Base-by-base conservation (phyloP, 1,284 basidiomycete genomes). In the Cutaneotrichosporon cyanovorans region DNA sequence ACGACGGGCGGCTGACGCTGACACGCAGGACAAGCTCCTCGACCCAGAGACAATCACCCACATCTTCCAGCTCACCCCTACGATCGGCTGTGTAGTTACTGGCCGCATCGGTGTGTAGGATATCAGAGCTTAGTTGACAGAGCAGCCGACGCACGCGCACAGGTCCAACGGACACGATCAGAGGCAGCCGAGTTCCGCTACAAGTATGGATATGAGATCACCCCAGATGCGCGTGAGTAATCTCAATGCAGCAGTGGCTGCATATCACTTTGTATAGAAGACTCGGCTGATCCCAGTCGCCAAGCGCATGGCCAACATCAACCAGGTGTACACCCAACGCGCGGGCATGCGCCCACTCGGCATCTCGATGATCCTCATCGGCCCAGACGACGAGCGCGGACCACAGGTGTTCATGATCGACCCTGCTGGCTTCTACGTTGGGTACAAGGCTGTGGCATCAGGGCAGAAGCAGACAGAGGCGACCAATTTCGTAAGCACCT, bases 381-480 rank as follows among this genome's bases (percentile, higher is more conserved):
- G 95, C 2, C 79, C 85, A 48, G 95, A 98, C 71, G 77, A 83
- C 19, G 90, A 96, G 68, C 73, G 73, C 37, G 88, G 88, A 15
- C 92, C 95, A 12, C 93, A 96, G 73, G 81, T 87, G 61, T 98
- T 96, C 80, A 96, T 96, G 74, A 83, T 98, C 50, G 95, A 99
- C 68, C 95, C 95, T 6, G 95, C 95, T 1, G 95, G 95, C 3
- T 97, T 95, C 76, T 99, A 91, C 68, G 88, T 96, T 37, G 95
- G 95, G 2, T 98, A 93, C 77, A 90, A 96, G 60, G 95, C 93
- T 18, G 95, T 93, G 2, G 83, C 92, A 0, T 84, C 90, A 1
- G 95, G 95, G 1, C 88, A 93, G 71, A 99, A 99, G 66, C 93
- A 98, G 66, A 92, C 95, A 61, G 95, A 99, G 68, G 91, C 91